Evolutionary conservation across 139 green algal species (phyloP).

Genomic region (Volvox reticuliferus): DNA sequence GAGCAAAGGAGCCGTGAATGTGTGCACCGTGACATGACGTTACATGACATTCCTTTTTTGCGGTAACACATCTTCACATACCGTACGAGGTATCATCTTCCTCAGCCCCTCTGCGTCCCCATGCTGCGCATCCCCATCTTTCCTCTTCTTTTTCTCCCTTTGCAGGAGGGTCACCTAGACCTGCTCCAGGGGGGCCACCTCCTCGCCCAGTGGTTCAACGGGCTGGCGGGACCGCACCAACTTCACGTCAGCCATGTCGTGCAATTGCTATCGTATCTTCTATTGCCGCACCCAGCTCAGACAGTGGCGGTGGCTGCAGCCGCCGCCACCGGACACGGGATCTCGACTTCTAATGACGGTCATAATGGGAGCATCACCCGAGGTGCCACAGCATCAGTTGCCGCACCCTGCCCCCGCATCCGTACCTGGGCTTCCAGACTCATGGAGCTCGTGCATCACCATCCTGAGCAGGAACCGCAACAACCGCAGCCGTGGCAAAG

Average conservation of each 20-base stretch:
- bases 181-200: conserved; percentile 41
- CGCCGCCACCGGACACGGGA: background rate
- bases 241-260: conserved; percentile 4
- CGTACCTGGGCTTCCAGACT: conserved; percentile 6
- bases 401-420: background rate
- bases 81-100: too few species aligned
- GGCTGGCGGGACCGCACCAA: conserved; percentile 26
- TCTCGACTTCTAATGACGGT: too few species aligned
- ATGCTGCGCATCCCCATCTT: background rate
- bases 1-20: too few species aligned
- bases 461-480: background rate
- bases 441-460: conserved; percentile 3
- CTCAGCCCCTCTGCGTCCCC: background rate
- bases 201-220: conserved; percentile 21
- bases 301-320: background rate
- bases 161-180: conserved; percentile 34
- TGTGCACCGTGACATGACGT: too few species aligned
- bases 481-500: background rate
- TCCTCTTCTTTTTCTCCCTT: background rate
- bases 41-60: too few species aligned
- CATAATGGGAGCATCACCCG: too few species aligned
- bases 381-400: too few species aligned
- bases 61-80: too few species aligned
- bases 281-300: background rate
- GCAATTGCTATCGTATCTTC: conserved; percentile 29